These are phyloP conservation scores for Metschnikowia dekortorum DNA, from an alignment of 805 yeast species.

Conservation along the genomic window DNA sequence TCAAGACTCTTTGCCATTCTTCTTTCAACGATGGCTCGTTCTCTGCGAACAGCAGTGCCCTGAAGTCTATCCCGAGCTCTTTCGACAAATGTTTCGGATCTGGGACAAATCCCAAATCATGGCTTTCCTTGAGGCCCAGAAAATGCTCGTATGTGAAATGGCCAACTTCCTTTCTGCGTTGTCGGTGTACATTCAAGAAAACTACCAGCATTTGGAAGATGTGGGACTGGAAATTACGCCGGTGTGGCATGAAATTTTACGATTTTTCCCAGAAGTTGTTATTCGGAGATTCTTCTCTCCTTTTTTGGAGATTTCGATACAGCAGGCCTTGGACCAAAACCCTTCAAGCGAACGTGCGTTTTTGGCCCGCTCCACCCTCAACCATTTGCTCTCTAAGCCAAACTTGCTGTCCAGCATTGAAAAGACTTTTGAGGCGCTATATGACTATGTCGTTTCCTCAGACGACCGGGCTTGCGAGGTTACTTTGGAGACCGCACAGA, in stretches of 20 bases:
- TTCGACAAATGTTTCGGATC: constrained; percentile 1
- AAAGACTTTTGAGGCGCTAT: constrained; percentile 26
- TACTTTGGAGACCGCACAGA: constrained; percentile 5
- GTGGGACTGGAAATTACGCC: background rate
- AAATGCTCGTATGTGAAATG: constrained; percentile 10
- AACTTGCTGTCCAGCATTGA: constrained; percentile 54
- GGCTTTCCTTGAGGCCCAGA: constrained; percentile 3
- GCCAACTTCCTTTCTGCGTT: constrained; percentile 6
- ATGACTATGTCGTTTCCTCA: constrained; percentile 13
- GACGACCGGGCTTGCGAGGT: background rate
- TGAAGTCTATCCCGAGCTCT: constrained; percentile 10
- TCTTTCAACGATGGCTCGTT: constrained; percentile 50
- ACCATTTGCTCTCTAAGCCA: constrained; percentile 45
- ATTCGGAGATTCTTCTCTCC: constrained; percentile 10
- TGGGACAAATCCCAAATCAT: background rate
- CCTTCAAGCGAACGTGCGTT: background rate
- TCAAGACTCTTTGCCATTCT: background rate
- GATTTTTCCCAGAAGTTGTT: constrained; percentile 7
- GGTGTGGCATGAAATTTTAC: constrained; percentile 3
- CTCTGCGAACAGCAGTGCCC: constrained; percentile 34
- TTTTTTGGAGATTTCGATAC: background rate
- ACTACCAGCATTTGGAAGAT: background rate
- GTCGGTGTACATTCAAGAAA: constrained; percentile 1
- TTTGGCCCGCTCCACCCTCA: constrained; percentile 22
- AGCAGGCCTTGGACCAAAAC: constrained; percentile 2